A percentile compares a stretch with the other conserved stretches of the same genome.
Conservation (phyloP, 805 yeast genomes). For the Candida xiaguanensis region DNA sequence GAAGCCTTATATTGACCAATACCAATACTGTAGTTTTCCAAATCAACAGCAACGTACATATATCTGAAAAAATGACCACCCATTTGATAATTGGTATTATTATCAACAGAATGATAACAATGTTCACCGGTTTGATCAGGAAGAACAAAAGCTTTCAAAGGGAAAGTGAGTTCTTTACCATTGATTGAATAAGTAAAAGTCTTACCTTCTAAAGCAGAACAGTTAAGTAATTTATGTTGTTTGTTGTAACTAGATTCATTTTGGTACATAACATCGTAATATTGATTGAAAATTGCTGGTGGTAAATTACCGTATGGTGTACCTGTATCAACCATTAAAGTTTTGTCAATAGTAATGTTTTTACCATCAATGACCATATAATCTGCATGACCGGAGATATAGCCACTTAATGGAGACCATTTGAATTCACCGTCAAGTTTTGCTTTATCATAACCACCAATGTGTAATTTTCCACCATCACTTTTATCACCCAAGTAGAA, state of each 20-base stretch:
- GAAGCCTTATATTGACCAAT: neutral
- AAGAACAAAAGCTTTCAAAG: neutral
- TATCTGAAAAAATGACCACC: neutral
- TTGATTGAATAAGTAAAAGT: neutral
- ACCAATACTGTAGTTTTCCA: neutral
- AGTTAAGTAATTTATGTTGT: neutral
- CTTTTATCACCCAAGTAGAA: neutral
- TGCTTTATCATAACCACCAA: conserved; percentile 2
- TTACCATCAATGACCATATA: neutral
- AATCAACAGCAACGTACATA: conserved; percentile 1
- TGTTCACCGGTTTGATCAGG: neutral
- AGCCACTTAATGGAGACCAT: neutral
- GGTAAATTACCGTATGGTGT: neutral
- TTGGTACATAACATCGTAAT: neutral
- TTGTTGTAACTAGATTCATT: neutral
- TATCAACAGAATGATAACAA: neutral
- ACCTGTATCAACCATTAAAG: neutral
- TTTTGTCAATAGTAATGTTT: neutral
- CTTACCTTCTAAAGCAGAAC: neutral
- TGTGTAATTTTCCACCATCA: neutral
- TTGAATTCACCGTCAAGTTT: neutral
- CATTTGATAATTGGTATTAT: neutral
- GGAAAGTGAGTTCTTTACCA: neutral
- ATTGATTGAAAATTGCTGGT: neutral
- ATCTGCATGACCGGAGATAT: neutral